Evolutionary conservation across 768 basidiomycete species (phyloP).

Genomic region (Trametes sanguinea): DNA sequence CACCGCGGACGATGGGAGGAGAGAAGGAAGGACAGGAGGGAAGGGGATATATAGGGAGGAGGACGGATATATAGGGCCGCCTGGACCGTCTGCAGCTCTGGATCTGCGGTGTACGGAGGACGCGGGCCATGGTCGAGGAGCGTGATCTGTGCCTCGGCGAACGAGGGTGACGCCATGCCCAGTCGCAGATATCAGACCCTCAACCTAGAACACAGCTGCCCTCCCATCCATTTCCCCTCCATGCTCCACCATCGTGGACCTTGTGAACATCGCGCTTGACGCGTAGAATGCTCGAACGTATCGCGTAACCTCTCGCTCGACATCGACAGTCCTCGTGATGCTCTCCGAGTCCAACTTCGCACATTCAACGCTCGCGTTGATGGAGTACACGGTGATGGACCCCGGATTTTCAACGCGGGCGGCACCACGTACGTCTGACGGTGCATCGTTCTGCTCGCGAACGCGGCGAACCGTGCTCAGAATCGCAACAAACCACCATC

Average conservation of each 20-base stretch:
- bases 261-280: not conserved
- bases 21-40: not conserved
- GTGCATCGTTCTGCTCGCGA: too few species aligned
- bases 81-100: slow-evolving; percentile 1
- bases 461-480: too few species aligned
- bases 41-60: slow-evolving; percentile 2
- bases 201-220: not conserved
- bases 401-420: slow-evolving; percentile 5
- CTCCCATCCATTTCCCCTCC: not conserved
- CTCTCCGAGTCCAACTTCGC: not conserved
- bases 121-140: not conserved
- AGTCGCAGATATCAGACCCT: not conserved
- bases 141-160: not conserved
- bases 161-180: slow-evolving; percentile 4
- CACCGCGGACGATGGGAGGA: not conserved
- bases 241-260: slow-evolving; percentile 1
- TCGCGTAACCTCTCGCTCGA: not conserved
- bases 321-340: not conserved
- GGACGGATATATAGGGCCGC: not conserved
- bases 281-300: not conserved
- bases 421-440: not conserved
- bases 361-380: not conserved
- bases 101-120: not conserved
- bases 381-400: not conserved
- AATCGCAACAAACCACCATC: not conserved